Percentiles rank a stretch among this genome's conserved stretches.
Evolutionary conservation across 2,329 filamentous ascomycete genomes (phyloP).

Genomic region (Stemphylium beticola): DNA sequence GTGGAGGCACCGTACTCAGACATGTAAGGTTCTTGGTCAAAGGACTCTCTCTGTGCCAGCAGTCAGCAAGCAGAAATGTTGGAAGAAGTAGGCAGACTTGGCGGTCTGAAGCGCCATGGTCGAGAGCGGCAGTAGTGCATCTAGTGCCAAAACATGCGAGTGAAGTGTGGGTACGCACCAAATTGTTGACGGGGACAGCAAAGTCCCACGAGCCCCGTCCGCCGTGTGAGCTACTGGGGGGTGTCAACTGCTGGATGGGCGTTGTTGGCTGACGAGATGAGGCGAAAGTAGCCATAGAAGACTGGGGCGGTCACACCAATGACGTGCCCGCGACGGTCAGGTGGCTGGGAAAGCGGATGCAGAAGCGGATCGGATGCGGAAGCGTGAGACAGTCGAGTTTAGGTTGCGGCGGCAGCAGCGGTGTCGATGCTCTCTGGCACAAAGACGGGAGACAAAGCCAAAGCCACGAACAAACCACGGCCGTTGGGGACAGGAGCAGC

Average conservation of each 20-base stretch:
- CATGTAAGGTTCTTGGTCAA: conserved; percentile 45
- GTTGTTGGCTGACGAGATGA: conserved; percentile 39
- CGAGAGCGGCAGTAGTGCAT: conserved; percentile 31
- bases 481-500: conserved; percentile 9
- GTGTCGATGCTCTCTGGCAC: neutral
- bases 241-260: conserved; percentile 45
- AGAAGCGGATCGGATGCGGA: conserved; percentile 3
- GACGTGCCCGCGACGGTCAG: conserved; percentile 14
- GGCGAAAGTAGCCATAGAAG: conserved; percentile 43
- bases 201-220: conserved; percentile 47
- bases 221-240: conserved; percentile 50
- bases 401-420: neutral
- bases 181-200: conserved; percentile 46
- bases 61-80: conserved; percentile 28
- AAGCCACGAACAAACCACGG: conserved; percentile 2
- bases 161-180: conserved; percentile 37
- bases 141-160: conserved; percentile 11
- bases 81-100: conserved; percentile 13
- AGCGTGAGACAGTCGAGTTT: neutral
- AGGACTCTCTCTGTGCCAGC: conserved; percentile 32
- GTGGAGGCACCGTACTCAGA: conserved; percentile 39
- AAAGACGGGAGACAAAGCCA: conserved; percentile 9
- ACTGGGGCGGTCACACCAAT: conserved; percentile 11
- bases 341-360: neutral
- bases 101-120: conserved; percentile 30